A percentile compares a stretch with the other conserved stretches of the same genome.
Conservation (phyloP, 176 grass and related monocot genomes). For the Tillandsia leiboldiana region DNA sequence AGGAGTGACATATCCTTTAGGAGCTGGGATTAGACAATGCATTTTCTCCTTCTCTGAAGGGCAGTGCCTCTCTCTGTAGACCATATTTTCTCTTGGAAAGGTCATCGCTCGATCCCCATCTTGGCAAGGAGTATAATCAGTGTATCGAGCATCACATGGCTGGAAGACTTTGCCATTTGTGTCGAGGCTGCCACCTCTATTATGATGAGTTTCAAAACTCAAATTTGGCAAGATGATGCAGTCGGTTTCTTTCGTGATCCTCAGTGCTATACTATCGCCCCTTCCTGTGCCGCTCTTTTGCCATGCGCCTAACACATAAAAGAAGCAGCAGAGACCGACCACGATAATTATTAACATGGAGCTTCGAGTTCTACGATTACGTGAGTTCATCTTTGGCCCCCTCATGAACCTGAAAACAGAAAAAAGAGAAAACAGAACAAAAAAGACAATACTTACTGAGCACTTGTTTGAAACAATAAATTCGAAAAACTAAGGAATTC, state of each 20-base stretch:
- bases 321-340: slow-evolving; percentile 62
- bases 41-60: slow-evolving; percentile 55
- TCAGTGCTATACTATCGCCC: slow-evolving; percentile 61
- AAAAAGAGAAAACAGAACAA: not conserved
- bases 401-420: slow-evolving; percentile 57
- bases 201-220: slow-evolving; percentile 80
- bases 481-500: too few species aligned
- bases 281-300: slow-evolving; percentile 71
- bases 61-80: slow-evolving; percentile 67
- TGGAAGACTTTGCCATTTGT: slow-evolving; percentile 45
- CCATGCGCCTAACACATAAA: slow-evolving; percentile 77
- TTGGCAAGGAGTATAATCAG: slow-evolving; percentile 69
- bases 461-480: too few species aligned
- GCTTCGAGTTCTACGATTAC: slow-evolving; percentile 35
- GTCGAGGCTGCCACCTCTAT: slow-evolving; percentile 18
- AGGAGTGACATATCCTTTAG: slow-evolving; percentile 64
- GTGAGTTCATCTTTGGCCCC: slow-evolving; percentile 52
- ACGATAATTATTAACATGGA: slow-evolving; percentile 51
- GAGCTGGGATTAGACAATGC: slow-evolving; percentile 63
- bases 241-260: slow-evolving; percentile 52
- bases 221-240: slow-evolving; percentile 67
- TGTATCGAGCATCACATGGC: slow-evolving; percentile 50
- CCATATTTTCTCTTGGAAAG: slow-evolving; percentile 70
- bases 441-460: too few species aligned
- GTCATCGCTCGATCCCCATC: slow-evolving; percentile 58